Percentiles rank a stretch among this genome's conserved stretches.
phyloP scores from a whole-genome alignment of 257 asterid genomes.

The Avicennia marina region DNA sequence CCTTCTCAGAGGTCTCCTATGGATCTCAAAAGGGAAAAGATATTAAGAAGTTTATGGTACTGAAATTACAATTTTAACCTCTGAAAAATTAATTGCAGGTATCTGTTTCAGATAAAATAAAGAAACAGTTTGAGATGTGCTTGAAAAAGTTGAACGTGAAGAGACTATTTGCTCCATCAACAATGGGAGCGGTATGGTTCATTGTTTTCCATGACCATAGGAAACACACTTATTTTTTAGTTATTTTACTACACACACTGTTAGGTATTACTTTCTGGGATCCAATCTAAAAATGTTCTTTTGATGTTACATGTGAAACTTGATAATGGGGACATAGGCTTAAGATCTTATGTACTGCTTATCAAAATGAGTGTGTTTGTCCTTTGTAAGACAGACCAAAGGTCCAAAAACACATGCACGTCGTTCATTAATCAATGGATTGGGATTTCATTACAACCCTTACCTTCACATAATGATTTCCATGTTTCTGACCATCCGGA shows the following conservation, averaged over 20 bases:
- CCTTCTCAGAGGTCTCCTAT: neutral
- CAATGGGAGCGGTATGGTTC: constrained; percentile 64
- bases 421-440: neutral
- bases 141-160: constrained; percentile 56
- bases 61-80: constrained; percentile 8
- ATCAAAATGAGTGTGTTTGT: no score
- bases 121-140: constrained; percentile 30
- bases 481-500: neutral
- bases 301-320: no score
- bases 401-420: no score
- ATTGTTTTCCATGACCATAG: constrained; percentile 8
- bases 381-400: no score
- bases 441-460: neutral
- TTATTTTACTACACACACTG: no score
- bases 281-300: no score
- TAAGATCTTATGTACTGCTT: no score
- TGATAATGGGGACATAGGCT: no score
- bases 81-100: constrained; percentile 40
- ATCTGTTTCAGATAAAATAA: constrained; percentile 30
- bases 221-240: neutral
- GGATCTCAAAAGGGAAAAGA: neutral
- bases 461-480: neutral
- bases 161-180: constrained; percentile 79
- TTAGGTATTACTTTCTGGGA: no score
- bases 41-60: neutral